A percentile compares a stretch with the other conserved stretches of the same genome.
Conservation (phyloP, 768 basidiomycete species). For the Phaeotremella fagi region DNA sequence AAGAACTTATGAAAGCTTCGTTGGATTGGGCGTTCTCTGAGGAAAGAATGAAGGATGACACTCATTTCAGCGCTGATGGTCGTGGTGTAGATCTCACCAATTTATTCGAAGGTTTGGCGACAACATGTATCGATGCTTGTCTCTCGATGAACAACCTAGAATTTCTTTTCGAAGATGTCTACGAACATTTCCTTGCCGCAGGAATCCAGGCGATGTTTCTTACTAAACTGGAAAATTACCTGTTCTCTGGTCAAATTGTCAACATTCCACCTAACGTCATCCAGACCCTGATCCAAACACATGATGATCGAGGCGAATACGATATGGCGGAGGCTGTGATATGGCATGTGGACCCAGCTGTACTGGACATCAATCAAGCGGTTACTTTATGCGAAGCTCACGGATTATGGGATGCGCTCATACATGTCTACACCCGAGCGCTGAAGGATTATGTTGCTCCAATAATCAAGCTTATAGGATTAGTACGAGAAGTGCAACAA, state of each 20-base stretch:
- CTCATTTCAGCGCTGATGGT: slow-evolving; percentile 72
- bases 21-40: slow-evolving; percentile 87
- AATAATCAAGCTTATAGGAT: slow-evolving; percentile 71
- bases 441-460: slow-evolving; percentile 84
- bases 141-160: slow-evolving; percentile 73
- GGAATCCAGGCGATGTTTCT: slow-evolving; percentile 84
- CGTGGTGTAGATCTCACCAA: slow-evolving; percentile 87
- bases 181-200: slow-evolving; percentile 76
- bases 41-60: slow-evolving; percentile 84
- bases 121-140: slow-evolving; percentile 56
- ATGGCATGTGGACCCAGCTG: slow-evolving; percentile 90
- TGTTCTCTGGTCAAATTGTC: slow-evolving; percentile 67
- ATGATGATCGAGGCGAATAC: slow-evolving; percentile 65
- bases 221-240: slow-evolving; percentile 70
- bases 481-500: slow-evolving; percentile 66
- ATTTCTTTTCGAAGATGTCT: slow-evolving; percentile 89
- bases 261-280: slow-evolving; percentile 81
- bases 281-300: slow-evolving; percentile 72
- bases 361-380: slow-evolving; percentile 88
- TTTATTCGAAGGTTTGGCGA: slow-evolving; percentile 81
- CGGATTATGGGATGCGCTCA: slow-evolving; percentile 83
- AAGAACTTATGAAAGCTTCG: slow-evolving; percentile 80
- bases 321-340: slow-evolving; percentile 82
- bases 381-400: slow-evolving; percentile 77
- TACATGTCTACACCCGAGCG: slow-evolving; percentile 87